A percentile compares a stretch with the other conserved stretches of the same genome.
Conservation (phyloP, 345 rosid species). For the Mercurialis annua region DNA sequence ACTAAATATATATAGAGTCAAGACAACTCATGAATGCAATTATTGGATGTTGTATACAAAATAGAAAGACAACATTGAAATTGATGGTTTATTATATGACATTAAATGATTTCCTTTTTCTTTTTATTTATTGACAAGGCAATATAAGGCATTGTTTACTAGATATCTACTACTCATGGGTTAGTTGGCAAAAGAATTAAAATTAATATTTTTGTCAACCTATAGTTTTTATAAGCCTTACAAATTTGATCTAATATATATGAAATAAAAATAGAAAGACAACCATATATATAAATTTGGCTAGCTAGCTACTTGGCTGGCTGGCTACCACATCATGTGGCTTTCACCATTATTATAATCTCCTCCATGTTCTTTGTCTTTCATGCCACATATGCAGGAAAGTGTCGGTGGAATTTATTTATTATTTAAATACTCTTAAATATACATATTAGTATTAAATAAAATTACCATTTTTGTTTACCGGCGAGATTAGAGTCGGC, state of each 20-base stretch:
- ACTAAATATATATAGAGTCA: background rate
- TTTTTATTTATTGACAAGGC: background rate
- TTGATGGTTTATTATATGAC: background rate
- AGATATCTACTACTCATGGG: background rate
- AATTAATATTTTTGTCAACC: background rate
- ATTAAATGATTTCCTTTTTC: background rate
- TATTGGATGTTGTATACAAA: background rate
- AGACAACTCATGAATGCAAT: conserved; percentile 15
- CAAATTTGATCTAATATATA: background rate
- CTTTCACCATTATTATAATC: background rate
- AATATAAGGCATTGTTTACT: background rate
- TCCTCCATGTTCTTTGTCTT: conserved; percentile 20
- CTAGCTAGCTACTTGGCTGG: background rate
- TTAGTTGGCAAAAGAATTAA: background rate
- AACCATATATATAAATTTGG: background rate
- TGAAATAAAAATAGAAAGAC: background rate
- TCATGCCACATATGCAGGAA: conserved; percentile 37
- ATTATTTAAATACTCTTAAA: too few relatives aligned
- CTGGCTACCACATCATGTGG: conserved; percentile 29
- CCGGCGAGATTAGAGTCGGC: too few relatives aligned
- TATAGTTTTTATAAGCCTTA: background rate
- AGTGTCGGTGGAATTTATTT: conserved; percentile 23
- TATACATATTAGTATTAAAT: too few relatives aligned
- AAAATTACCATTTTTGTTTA: too few relatives aligned
- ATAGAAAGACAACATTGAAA: background rate